Evolutionary conservation across 2,329 filamentous ascomycete species (phyloP).

Genomic region (Penicillium sp.): DNA sequence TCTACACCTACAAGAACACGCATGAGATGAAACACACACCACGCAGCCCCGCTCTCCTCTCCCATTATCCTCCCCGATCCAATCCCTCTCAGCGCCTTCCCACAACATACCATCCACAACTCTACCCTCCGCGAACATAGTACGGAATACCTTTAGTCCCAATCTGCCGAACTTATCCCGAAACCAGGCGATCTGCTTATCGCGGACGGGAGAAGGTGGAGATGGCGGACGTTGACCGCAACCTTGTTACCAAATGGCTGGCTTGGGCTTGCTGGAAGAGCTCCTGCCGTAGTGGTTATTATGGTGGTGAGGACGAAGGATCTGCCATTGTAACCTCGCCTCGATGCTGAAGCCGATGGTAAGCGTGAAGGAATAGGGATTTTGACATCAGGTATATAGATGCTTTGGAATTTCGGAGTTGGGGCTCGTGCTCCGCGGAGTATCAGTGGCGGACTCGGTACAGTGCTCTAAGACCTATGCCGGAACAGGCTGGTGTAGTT

Average conservation of each 20-base stretch:
- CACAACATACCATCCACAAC: background rate
- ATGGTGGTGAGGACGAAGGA: background rate
- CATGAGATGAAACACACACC: background rate
- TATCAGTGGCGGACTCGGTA: background rate
- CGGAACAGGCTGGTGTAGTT: background rate
- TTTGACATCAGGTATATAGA: background rate
- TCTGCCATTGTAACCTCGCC: background rate
- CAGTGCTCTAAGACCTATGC: no score
- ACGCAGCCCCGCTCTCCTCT: background rate
- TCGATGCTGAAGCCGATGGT: background rate
- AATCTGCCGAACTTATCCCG: conserved; percentile 3
- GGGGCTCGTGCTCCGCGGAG: background rate
- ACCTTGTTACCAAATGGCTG: background rate
- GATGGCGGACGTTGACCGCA: background rate
- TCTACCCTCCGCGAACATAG: no score
- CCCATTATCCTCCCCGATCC: background rate
- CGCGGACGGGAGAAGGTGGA: background rate
- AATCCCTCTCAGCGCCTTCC: background rate
- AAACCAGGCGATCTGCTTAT: conserved; percentile 10
- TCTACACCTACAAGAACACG: background rate
- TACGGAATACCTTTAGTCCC: background rate
- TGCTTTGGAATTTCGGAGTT: background rate
- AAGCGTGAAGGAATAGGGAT: background rate
- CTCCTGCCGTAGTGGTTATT: background rate
- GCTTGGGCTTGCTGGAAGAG: background rate